Evolutionary conservation across 345 rosid species (phyloP).

Genomic region (Lumnitzera littorea): DNA sequence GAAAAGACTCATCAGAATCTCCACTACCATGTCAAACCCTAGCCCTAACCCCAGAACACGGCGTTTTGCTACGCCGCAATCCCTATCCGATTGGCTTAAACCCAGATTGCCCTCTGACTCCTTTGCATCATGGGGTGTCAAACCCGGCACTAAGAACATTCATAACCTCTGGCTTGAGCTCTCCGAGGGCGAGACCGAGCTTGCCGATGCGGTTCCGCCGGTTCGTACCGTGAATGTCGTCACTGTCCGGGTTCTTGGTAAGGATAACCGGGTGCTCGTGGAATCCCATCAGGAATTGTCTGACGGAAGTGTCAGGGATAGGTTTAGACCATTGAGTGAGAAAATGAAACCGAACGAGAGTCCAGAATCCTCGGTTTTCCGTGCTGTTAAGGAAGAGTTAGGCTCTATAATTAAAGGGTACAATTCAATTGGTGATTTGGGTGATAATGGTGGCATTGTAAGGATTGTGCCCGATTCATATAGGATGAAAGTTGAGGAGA

Average conservation of each 20-base stretch:
- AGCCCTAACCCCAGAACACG: constrained; percentile 6
- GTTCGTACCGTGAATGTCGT: constrained; percentile 72
- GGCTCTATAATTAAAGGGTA: constrained; percentile 27
- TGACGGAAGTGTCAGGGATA: constrained; percentile 58
- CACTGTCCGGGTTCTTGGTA: constrained; percentile 42
- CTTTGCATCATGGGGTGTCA: constrained; percentile 80
- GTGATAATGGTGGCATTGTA: constrained; percentile 10
- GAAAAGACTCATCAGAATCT: constrained; percentile 37
- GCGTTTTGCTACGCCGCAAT: constrained; percentile 59
- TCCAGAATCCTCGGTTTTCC: constrained; percentile 48
- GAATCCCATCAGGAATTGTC: constrained; percentile 82
- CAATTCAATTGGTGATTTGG: constrained; percentile 10
- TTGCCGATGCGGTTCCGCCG: constrained; percentile 66
- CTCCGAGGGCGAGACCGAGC: constrained; percentile 67
- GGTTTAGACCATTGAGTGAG: constrained; percentile 73
- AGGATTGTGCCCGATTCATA: constrained; percentile 53
- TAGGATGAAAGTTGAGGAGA: constrained; percentile 53
- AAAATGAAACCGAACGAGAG: constrained; percentile 80
- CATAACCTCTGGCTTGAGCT: constrained; percentile 97
- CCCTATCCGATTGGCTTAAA: constrained; percentile 83
- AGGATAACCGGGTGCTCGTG: constrained; percentile 32
- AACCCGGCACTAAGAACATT: constrained; percentile 91
- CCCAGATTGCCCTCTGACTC: constrained; percentile 78
- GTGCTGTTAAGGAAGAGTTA: constrained; percentile 81
- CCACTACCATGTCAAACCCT: constrained; percentile 40